Evolutionary conservation across 2,329 filamentous ascomycete species (phyloP).

Genomic region (Penicillium sp.): DNA sequence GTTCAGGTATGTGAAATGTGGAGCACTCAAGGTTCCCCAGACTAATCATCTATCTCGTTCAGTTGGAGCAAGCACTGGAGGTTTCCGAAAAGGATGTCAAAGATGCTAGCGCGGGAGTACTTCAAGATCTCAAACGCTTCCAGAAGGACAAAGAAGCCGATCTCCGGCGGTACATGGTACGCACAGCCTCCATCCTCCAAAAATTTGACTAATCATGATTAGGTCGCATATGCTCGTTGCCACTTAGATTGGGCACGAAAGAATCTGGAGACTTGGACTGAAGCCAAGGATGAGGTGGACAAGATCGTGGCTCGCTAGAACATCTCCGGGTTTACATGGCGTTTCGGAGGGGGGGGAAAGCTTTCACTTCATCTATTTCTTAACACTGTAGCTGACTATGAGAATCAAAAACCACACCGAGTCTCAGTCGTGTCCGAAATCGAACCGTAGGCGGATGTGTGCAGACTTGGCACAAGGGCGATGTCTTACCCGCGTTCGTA

Average conservation of each 20-base stretch:
- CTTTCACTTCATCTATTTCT: neutral
- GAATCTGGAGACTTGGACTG: constrained; percentile 88
- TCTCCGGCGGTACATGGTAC: constrained; percentile 89
- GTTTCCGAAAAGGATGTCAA: constrained; percentile 90
- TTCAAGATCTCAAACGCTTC: constrained; percentile 89
- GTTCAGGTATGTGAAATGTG: constrained; percentile 50
- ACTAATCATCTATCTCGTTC: constrained; percentile 28
- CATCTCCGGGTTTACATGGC: neutral
- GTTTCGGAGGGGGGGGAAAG: neutral
- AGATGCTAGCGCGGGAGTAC: constrained; percentile 83
- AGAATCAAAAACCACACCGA: neutral
- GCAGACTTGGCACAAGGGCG: neutral
- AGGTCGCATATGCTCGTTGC: constrained; percentile 90
- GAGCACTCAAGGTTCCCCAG: neutral
- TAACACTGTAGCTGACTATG: neutral
- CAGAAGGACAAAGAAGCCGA: constrained; percentile 96
- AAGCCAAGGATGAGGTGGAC: constrained; percentile 80
- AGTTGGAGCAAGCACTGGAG: constrained; percentile 88
- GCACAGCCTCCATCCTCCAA: constrained; percentile 5
- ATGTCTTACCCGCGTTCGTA: neutral
- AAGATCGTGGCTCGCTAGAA: constrained; percentile 66
- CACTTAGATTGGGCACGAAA: constrained; percentile 94
- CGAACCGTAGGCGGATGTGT: neutral
- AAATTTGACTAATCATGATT: constrained; percentile 13
- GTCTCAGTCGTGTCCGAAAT: neutral